Conservation (phyloP, 2,329 filamentous ascomycete species). For the Biscogniauxia sp. region DNA sequence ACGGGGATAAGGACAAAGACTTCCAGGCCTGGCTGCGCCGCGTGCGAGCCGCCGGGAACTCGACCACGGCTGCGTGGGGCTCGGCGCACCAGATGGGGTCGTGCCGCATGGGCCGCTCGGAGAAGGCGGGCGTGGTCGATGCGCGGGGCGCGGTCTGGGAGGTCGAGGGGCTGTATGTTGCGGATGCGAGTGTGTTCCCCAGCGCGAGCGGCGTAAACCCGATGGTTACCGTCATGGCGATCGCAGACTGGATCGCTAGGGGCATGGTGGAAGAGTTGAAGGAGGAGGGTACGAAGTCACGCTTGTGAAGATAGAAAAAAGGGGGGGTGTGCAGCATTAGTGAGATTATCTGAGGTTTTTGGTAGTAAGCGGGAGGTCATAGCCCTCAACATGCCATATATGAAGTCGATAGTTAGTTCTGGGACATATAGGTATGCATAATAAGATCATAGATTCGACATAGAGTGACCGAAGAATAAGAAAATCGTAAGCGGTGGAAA, state of each 20-base stretch:
- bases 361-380: too few relatives aligned
- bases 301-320: constrained; percentile 5
- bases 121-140: constrained; percentile 57
- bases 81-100: constrained; percentile 83
- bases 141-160: constrained; percentile 63
- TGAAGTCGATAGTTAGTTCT: too few relatives aligned
- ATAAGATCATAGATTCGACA: too few relatives aligned
- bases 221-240: constrained; percentile 75
- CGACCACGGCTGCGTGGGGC: constrained; percentile 51
- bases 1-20: constrained; percentile 52
- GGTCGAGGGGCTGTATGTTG: constrained; percentile 62
- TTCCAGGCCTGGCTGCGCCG: constrained; percentile 61
- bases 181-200: constrained; percentile 74
- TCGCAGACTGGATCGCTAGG: constrained; percentile 63
- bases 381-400: too few relatives aligned
- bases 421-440: too few relatives aligned
- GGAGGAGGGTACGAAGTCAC: constrained; percentile 10
- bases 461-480: too few relatives aligned
- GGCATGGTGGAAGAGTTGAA: constrained; percentile 50
- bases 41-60: constrained; percentile 46
- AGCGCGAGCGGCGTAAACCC: constrained; percentile 78
- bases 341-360: too few relatives aligned
- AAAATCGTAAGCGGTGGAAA: too few relatives aligned
- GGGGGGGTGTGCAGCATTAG: too few relatives aligned
- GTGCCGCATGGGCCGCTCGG: constrained; percentile 64